phyloP scores from a whole-genome alignment of 2,329 filamentous ascomycete species.

The Epichloe hybrida region DNA sequence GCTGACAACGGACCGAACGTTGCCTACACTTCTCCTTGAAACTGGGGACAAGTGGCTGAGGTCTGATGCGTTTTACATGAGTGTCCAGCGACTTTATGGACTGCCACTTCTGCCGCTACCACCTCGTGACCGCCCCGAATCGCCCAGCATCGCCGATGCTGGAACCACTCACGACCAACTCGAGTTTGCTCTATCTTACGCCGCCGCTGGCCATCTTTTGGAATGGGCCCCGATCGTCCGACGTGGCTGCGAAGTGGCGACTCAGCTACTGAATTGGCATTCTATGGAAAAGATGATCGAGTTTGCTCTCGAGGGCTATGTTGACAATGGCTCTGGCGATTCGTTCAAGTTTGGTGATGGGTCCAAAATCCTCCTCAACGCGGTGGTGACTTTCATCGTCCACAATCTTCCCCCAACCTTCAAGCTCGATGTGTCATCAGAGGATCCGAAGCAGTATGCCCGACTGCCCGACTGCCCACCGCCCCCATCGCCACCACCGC shows the following conservation, averaged over 20 bases:
- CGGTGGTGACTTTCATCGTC: constrained; percentile 44
- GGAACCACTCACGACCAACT: constrained; percentile 30
- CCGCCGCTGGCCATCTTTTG: constrained; percentile 47
- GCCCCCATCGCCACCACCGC: constrained; percentile 1
- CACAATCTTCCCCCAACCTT: constrained; percentile 48
- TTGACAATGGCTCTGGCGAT: constrained; percentile 25
- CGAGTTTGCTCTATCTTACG: constrained; percentile 48
- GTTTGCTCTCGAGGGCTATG: constrained; percentile 35
- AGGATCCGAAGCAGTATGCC: constrained; percentile 22
- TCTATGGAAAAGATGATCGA: constrained; percentile 47
- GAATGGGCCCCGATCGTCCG: constrained; percentile 39
- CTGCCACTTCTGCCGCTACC: constrained; percentile 31
- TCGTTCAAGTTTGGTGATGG: constrained; percentile 39
- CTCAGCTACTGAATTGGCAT: constrained; percentile 45
- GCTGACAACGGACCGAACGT: constrained; percentile 12
- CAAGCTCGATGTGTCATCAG: constrained; percentile 35
- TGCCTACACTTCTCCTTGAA: constrained; percentile 26
- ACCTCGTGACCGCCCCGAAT: constrained; percentile 14
- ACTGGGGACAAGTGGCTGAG: constrained; percentile 39
- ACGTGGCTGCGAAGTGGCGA: constrained; percentile 46
- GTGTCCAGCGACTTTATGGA: constrained; percentile 44
- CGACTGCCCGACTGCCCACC: constrained; percentile 23
- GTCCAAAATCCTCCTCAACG: constrained; percentile 39
- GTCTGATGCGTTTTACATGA: constrained; percentile 42
- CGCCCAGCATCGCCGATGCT: constrained; percentile 21